Evolutionary conservation across 148 eudicot genomes (phyloP), one percentile per base, ranked within the genome.

Genomic region (Cornus controversa): DNA sequence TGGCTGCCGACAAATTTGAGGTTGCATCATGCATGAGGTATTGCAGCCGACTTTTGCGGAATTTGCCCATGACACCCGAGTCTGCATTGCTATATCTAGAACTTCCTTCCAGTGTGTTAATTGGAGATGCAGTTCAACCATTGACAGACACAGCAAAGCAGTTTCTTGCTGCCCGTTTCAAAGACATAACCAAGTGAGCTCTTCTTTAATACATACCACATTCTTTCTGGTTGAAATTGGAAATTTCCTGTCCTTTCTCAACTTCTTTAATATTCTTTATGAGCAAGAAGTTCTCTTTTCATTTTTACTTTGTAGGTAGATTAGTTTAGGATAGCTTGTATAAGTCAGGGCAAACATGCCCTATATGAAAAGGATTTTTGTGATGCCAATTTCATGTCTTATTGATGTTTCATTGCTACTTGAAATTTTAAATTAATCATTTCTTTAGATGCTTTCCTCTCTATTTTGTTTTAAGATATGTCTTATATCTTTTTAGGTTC

Each of bases 1-100:
- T 92, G 97, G 93, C 97, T 75, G 97, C 97, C 1, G 97, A 92
- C 84, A 92, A 92, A 69, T 92, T 92, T 84, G 97, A 92, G 88
- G 97, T 92, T 66, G 97, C 88, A 79, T 92, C 97, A 20, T 90
- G 97, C 71, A 92, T 92, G 97, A 82, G 93, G 82, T 82, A 86
- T 72, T 92, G 97, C 79, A 92, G 93, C 71, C 84, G 87, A 64
- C 67, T 85, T 28, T 76, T 92, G 54, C 82, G 97, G 64, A 83
- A 86, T 79, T 77, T 90, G 84, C 90, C 90, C 36, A 92, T 92
- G 97, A 87, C 89, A 73, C 93, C 97, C 1, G 97, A 90, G 75
- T 90, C 93, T 68, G 93, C 97, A 23, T 83, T 92, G 45, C 82
- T 92, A 8, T 92, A 92, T 72, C 80, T 92, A 20, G 97, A 92